phyloP scores from a whole-genome alignment of 225 moss, liverwort and hornwort genomes.

The Physcomitrium patens region DNA sequence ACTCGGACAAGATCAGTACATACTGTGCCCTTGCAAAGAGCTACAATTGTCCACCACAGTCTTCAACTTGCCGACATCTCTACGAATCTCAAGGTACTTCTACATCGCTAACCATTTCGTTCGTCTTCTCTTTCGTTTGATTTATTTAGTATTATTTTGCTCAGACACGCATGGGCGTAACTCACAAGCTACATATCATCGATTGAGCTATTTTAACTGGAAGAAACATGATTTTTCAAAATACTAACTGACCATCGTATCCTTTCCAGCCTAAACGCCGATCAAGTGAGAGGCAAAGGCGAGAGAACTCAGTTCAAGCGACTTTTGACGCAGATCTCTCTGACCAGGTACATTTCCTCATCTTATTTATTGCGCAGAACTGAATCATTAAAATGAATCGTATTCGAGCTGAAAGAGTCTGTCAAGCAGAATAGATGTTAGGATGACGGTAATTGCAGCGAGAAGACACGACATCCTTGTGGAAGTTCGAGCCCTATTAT shows the following conservation, averaged over 20 bases:
- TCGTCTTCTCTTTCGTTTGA: not conserved
- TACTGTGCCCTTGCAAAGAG: slow-evolving; percentile 17
- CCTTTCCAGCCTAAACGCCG: slow-evolving; percentile 30
- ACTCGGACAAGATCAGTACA: slow-evolving; percentile 22
- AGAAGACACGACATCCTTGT: not conserved
- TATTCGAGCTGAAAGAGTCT: not conserved
- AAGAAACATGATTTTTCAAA: too few species aligned
- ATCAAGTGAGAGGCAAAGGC: slow-evolving; percentile 27
- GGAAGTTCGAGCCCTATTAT: not conserved
- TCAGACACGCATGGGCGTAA: too few species aligned
- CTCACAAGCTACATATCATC: too few species aligned
- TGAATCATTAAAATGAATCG: too few species aligned
- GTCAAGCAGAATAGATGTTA: not conserved
- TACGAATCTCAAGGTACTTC: slow-evolving; percentile 34
- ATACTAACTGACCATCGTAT: not conserved
- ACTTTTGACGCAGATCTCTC: slow-evolving; percentile 63
- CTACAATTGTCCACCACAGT: slow-evolving; percentile 33
- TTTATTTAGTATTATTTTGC: not conserved
- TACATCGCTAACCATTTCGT: not conserved
- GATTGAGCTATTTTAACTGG: too few species aligned
- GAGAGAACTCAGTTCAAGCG: slow-evolving; percentile 38
- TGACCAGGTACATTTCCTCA: slow-evolving; percentile 45
- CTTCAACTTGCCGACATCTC: slow-evolving; percentile 31
- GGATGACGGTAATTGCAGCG: not conserved
- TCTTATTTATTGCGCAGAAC: not conserved